Percentiles rank a stretch among this genome's conserved stretches.
Conservation (phyloP, 106 monocot species). For the Dendrobium chrysotoxum region DNA sequence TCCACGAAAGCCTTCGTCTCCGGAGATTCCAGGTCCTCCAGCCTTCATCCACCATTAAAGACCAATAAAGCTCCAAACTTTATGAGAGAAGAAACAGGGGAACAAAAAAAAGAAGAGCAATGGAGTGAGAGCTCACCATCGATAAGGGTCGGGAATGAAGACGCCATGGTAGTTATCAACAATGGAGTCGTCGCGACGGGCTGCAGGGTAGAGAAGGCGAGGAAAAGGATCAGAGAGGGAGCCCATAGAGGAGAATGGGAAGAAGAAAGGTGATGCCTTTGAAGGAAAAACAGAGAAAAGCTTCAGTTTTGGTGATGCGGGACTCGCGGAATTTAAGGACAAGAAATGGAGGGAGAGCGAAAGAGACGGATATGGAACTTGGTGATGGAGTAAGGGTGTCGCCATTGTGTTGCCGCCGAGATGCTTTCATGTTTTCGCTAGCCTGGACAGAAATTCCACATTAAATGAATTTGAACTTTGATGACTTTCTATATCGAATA, state of each 20-base stretch:
- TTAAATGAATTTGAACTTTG: too few species aligned
- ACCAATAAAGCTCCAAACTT: neutral
- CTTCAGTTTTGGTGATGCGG: too few species aligned
- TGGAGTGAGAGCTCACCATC: constrained; percentile 41
- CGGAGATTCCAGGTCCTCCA: constrained; percentile 89
- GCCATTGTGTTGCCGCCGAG: neutral
- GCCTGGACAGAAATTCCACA: too few species aligned
- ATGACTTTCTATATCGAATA: too few species aligned
- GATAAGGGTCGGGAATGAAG: constrained; percentile 77
- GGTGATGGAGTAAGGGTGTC: constrained; percentile 1
- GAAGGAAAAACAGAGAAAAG: neutral
- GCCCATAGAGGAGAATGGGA: constrained; percentile 26
- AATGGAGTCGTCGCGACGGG: constrained; percentile 72
- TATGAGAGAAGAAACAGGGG: neutral
- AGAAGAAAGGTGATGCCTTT: neutral
- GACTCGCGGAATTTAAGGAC: too few species aligned
- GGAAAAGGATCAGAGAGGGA: constrained; percentile 27
- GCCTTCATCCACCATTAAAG: constrained; percentile 27
- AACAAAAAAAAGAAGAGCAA: too few species aligned
- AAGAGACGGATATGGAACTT: neutral
- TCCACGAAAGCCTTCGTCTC: constrained; percentile 83
- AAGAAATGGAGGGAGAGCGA: neutral
- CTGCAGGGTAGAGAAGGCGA: constrained; percentile 58
- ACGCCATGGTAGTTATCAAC: constrained; percentile 79
- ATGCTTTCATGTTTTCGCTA: neutral